A percentile compares a stretch with the other conserved stretches of the same genome.
These are phyloP conservation scores for Starmerella roubikii DNA, from an alignment of 805 yeast genomes.

Conservation along the genomic window DNA sequence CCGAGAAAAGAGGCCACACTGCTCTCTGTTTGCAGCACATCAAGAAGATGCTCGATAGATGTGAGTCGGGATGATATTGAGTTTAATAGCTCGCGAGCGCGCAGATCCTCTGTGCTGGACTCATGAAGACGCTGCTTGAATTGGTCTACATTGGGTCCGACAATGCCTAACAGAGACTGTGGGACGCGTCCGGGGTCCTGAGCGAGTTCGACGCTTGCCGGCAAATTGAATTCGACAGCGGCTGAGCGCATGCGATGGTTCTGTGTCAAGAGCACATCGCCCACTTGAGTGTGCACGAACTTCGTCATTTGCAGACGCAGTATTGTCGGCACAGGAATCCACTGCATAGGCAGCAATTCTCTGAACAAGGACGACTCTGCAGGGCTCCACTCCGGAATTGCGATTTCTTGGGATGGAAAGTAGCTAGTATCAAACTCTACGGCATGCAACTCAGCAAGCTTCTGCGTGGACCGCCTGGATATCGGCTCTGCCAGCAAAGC, in stretches of 20 bases:
- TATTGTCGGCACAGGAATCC: slow-evolving; percentile 53
- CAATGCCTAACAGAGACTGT: slow-evolving; percentile 30
- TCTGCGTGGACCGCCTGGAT: too few species aligned
- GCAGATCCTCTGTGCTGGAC: too few species aligned
- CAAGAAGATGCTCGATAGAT: too few species aligned
- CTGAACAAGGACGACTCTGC: neutral
- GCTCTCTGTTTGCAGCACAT: neutral
- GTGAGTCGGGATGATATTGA: too few species aligned
- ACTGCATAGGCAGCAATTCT: slow-evolving; percentile 40
- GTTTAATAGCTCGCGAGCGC: too few species aligned
- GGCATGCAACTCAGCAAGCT: too few species aligned
- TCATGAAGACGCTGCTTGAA: too few species aligned
- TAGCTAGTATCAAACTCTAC: neutral
- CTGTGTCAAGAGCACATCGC: slow-evolving; percentile 24
- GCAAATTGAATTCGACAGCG: slow-evolving; percentile 39
- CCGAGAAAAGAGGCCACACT: neutral
- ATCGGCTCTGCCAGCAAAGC: too few species aligned
- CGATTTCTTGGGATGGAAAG: slow-evolving; percentile 35
- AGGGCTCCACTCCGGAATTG: slow-evolving; percentile 25
- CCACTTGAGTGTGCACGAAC: slow-evolving; percentile 35
- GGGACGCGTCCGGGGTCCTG: slow-evolving; percentile 47
- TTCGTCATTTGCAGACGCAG: slow-evolving; percentile 51
- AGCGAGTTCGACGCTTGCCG: slow-evolving; percentile 48
- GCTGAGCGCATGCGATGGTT: slow-evolving; percentile 17
- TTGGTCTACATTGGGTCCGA: too few species aligned